phyloP scores from a whole-genome alignment of 225 moss, liverwort and hornwort species.

The Polytrichum commune region DNA sequence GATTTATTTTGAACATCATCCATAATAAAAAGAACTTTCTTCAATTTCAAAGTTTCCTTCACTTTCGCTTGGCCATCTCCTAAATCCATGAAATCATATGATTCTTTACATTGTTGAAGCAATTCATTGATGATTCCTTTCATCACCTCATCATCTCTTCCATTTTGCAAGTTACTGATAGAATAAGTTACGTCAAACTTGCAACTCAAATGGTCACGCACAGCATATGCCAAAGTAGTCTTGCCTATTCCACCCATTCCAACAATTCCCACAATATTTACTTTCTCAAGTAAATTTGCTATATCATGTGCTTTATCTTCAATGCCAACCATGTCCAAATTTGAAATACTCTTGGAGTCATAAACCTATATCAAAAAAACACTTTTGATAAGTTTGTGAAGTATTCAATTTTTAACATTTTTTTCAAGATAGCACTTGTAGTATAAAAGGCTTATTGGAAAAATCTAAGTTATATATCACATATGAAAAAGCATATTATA shows the following conservation, averaged over 20 bases:
- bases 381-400: neutral
- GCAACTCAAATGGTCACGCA: neutral
- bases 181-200: neutral
- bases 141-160: neutral
- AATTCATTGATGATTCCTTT: neutral
- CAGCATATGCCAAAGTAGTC: constrained; percentile 4
- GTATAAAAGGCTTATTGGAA: neutral
- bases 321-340: neutral
- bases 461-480: too few species aligned
- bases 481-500: too few species aligned
- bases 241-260: constrained; percentile 11
- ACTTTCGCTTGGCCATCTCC: neutral
- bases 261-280: neutral
- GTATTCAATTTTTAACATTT: neutral
- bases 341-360: too few species aligned
- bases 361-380: neutral
- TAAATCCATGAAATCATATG: neutral
- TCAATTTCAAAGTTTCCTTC: neutral
- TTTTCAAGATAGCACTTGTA: neutral
- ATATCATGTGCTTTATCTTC: neutral
- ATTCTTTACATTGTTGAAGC: neutral
- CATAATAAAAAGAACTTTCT: neutral
- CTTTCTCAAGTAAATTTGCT: neutral
- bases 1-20: neutral
- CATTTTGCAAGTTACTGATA: neutral